phyloP scores from a whole-genome alignment of 2,329 filamentous ascomycete species.

The Apiospora malaysiana region DNA sequence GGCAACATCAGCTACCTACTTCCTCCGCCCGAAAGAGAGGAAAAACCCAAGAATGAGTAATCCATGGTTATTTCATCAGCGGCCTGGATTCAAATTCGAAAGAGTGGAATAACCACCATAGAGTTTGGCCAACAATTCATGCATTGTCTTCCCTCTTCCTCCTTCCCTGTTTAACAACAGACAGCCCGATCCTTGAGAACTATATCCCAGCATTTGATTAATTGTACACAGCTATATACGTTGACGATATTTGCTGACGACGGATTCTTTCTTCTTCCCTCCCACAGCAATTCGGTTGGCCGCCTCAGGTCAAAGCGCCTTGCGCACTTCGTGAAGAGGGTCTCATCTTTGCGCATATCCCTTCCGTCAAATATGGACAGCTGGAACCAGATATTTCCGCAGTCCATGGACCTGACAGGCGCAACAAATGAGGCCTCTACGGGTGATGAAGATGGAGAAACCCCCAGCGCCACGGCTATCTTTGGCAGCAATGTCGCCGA shows the following conservation, averaged over 20 bases:
- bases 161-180: neutral
- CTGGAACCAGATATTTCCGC: neutral
- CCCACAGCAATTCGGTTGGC: constrained; percentile 1
- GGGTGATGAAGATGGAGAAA: constrained; percentile 3
- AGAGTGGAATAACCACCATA: neutral
- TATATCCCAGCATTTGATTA: constrained; percentile 7
- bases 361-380: neutral
- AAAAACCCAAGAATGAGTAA: neutral
- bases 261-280: neutral
- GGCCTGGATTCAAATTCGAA: neutral
- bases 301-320: constrained; percentile 8
- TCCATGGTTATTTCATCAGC: constrained; percentile 2
- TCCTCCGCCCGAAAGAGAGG: neutral
- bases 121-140: constrained; percentile 17
- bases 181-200: neutral
- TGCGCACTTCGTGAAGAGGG: constrained; percentile 16
- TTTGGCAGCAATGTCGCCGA: neutral
- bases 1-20: neutral
- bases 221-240: neutral
- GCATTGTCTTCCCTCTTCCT: neutral
- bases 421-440: constrained; percentile 1
- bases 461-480: neutral
- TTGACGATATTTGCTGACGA: neutral
- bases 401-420: constrained; percentile 4
- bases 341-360: constrained; percentile 14